phyloP scores from a whole-genome alignment of 768 basidiomycete species.

The Amanita exitialis region DNA sequence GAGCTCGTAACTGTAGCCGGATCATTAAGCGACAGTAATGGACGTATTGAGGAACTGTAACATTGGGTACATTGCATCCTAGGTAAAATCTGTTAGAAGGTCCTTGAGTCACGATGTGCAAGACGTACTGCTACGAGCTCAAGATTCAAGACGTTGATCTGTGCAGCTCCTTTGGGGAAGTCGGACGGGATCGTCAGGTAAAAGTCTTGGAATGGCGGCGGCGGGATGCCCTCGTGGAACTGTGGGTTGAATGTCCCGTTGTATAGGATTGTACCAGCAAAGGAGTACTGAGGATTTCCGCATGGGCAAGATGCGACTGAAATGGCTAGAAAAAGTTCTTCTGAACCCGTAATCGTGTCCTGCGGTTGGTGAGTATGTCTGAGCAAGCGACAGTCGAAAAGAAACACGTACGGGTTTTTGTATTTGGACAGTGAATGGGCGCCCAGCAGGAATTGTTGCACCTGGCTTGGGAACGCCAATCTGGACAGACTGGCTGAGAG shows the following conservation, averaged over 20 bases:
- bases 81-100: background rate
- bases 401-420: slow-evolving; percentile 23
- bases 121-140: slow-evolving; percentile 29
- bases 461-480: slow-evolving; percentile 24
- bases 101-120: no score
- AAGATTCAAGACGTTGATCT: slow-evolving; percentile 26
- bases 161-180: slow-evolving; percentile 18
- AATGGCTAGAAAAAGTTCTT: slow-evolving; percentile 36
- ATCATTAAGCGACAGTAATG: background rate
- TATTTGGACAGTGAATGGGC: slow-evolving; percentile 23
- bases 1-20: background rate
- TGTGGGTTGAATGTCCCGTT: slow-evolving; percentile 31
- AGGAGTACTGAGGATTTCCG: slow-evolving; percentile 12
- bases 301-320: slow-evolving; percentile 29
- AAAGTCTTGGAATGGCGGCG: slow-evolving; percentile 35
- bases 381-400: background rate
- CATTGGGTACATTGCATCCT: background rate
- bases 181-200: slow-evolving; percentile 27
- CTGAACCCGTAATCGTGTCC: slow-evolving; percentile 27
- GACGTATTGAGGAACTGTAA: background rate
- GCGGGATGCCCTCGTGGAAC: slow-evolving; percentile 11
- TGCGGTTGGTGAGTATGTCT: slow-evolving; percentile 7
- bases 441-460: slow-evolving; percentile 17
- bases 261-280: slow-evolving; percentile 33
- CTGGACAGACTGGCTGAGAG: slow-evolving; percentile 13